Evolutionary conservation across 768 basidiomycete genomes (phyloP).

Genomic region (Cystofilobasidium bisporidii): DNA sequence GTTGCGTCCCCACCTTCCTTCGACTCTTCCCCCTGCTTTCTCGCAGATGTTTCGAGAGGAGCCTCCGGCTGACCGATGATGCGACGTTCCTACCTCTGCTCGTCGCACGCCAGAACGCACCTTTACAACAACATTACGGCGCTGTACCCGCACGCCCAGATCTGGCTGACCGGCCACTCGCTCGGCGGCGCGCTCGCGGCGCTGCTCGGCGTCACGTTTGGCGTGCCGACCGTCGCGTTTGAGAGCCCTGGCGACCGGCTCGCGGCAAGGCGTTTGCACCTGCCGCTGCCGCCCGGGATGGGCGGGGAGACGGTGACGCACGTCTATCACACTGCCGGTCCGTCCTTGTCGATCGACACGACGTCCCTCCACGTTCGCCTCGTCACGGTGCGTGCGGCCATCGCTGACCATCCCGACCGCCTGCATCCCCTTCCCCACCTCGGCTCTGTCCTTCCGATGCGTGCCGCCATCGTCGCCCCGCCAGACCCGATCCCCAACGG

Average conservation of each 20-base stretch:
- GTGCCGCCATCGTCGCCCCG: too few relatives aligned
- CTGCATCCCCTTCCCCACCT: too few relatives aligned
- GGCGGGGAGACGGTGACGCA: conserved; percentile 52
- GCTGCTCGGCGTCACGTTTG: conserved; percentile 78
- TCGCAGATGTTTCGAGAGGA: too few relatives aligned
- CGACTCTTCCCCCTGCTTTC: too few relatives aligned
- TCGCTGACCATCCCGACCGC: neutral
- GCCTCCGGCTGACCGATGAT: too few relatives aligned
- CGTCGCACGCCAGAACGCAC: conserved; percentile 48
- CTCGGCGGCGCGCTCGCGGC: conserved; percentile 79
- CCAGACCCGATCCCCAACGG: conserved; percentile 76
- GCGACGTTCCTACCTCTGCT: too few relatives aligned
- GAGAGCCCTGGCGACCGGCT: conserved; percentile 81
- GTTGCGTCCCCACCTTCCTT: conserved; percentile 45
- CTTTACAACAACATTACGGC: conserved; percentile 84
- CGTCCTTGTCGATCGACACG: neutral
- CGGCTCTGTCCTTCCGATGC: neutral
- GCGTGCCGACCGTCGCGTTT: conserved; percentile 81
- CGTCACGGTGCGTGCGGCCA: too few relatives aligned
- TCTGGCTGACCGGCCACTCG: conserved; percentile 68
- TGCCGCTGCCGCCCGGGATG: conserved; percentile 66
- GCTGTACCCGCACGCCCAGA: conserved; percentile 78
- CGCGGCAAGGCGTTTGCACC: conserved; percentile 68
- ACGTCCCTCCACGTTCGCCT: neutral
- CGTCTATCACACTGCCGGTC: conserved; percentile 69